Base-by-base conservation (phyloP, 2,329 filamentous ascomycete genomes). In the Xylariaceae sp. region DNA sequence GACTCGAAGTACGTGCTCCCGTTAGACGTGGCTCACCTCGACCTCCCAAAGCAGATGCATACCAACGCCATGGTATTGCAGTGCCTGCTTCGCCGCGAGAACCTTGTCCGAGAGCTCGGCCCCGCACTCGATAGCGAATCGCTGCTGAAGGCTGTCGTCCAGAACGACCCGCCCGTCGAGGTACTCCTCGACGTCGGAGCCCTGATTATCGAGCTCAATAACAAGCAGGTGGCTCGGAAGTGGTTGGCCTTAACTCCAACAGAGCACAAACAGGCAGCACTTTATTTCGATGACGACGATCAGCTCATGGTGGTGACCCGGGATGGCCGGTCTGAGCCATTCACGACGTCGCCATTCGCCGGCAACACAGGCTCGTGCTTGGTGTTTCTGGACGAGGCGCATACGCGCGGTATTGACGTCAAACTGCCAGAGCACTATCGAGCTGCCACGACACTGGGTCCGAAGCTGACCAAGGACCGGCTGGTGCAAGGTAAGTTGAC, bases 171-270 rank as follows among this genome's bases (percentile, higher is more conserved):
- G 34, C 5, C 16, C 7, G 18, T 19, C 5, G 10, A 19, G 18
- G 59, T 83, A 0, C 56, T 83, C 0, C 75, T 83, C 1, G 78
- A 82, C 44, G 72, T 72, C 0, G 78, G 78, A 0, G 77, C 78
- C 0, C 69, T 75, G 11, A 71, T 83, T n/a, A 48, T 82, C 0
- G 78, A 82, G 45, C 71, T 76, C 59, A 60, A 67, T 37, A 82
- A 77, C 43, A 27, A 50, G 2, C 51, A 52, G 0, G 52, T 80
- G 0, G 74, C 62, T 0, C 56, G 53, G 4, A 51, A 55, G 1
- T 80, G 75, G 75, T 47, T 80, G 0, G 41, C 54, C 0, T 49
- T 62, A 1, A 68, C 75, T 19, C 2, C n/a, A 0, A 13, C 51
- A 0, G 64, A n/a, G 10, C 9, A 11, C 15, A 21, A 65, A 0